These are phyloP conservation scores for Chiua virens DNA, from an alignment of 768 basidiomycete genomes.

Conservation along the genomic window DNA sequence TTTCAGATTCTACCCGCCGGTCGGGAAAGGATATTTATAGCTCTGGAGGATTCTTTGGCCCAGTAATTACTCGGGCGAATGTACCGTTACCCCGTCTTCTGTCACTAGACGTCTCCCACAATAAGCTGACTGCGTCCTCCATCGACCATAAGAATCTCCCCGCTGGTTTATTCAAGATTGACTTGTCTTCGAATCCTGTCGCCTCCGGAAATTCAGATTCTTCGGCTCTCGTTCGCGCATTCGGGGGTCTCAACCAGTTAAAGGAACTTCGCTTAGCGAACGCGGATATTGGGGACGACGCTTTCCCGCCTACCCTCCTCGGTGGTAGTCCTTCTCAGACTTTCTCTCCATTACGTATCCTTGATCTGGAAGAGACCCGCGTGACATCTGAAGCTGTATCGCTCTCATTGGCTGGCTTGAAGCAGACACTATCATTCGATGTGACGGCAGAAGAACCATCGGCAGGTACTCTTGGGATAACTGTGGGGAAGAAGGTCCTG, in stretches of 20 bases:
- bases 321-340: conserved; percentile 12
- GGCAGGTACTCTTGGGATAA: conserved; percentile 51
- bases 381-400: conserved; percentile 48
- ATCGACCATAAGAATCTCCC: conserved; percentile 60
- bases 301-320: conserved; percentile 42
- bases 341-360: conserved; percentile 53
- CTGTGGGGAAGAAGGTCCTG: conserved; percentile 68
- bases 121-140: conserved; percentile 54
- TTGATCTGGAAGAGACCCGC: conserved; percentile 70
- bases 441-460: conserved; percentile 52
- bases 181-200: conserved; percentile 70
- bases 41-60: conserved; percentile 61
- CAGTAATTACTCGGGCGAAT: conserved; percentile 59
- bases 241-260: conserved; percentile 50
- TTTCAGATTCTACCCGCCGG: conserved; percentile 33
- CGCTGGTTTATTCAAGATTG: conserved; percentile 50
- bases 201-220: conserved; percentile 34
- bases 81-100: conserved; percentile 65
- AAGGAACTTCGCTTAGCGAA: conserved; percentile 57
- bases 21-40: conserved; percentile 28
- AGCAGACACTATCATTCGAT: conserved; percentile 55
- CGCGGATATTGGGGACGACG: conserved; percentile 59
- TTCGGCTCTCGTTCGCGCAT: conserved; percentile 40
- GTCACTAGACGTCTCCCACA: conserved; percentile 65
- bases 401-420: conserved; percentile 44